These are phyloP conservation scores for Raddia distichophylla DNA, from an alignment of 176 grass and related monocot species.

Conservation along the genomic window DNA sequence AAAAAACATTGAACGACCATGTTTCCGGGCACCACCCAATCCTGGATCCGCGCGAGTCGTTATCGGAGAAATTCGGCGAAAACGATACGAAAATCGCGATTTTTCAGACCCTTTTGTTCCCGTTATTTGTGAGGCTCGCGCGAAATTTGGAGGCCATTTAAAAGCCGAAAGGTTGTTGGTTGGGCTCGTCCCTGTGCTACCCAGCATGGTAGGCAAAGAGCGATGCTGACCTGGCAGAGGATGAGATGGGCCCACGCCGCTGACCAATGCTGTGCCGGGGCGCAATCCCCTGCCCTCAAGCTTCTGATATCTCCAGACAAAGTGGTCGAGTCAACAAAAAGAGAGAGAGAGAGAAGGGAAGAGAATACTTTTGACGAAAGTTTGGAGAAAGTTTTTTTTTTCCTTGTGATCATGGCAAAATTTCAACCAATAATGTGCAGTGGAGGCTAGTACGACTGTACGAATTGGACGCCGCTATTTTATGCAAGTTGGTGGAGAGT, in stretches of 20 bases:
- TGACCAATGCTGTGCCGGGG: constrained; percentile 48
- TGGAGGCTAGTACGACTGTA: not conserved
- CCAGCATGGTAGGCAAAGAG: not conserved
- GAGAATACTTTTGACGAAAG: not conserved
- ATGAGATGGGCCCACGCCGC: constrained; percentile 37
- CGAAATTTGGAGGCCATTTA: not conserved
- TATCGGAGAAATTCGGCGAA: constrained; percentile 17
- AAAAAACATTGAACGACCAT: constrained; percentile 27
- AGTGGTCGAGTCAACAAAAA: not conserved
- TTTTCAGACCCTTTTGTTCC: not conserved
- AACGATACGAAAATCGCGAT: not conserved
- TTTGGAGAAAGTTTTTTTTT: not conserved
- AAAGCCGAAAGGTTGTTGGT: not conserved
- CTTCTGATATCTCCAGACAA: constrained; percentile 42
- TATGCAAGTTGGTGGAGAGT: not conserved
- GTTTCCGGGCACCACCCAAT: constrained; percentile 15
- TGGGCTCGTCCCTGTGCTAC: too few relatives aligned
- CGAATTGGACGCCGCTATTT: not conserved
- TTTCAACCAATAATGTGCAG: not conserved
- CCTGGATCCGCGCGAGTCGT: constrained; percentile 5
- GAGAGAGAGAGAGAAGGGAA: not conserved
- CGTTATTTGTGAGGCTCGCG: too few relatives aligned
- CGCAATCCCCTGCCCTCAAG: constrained; percentile 21
- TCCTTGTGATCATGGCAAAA: constrained; percentile 4
- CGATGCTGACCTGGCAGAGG: constrained; percentile 48